A percentile compares a stretch with the other conserved stretches of the same genome.
Evolutionary conservation across 2,329 filamentous ascomycete genomes (phyloP).

Genomic region (Hypoxylon sp.): DNA sequence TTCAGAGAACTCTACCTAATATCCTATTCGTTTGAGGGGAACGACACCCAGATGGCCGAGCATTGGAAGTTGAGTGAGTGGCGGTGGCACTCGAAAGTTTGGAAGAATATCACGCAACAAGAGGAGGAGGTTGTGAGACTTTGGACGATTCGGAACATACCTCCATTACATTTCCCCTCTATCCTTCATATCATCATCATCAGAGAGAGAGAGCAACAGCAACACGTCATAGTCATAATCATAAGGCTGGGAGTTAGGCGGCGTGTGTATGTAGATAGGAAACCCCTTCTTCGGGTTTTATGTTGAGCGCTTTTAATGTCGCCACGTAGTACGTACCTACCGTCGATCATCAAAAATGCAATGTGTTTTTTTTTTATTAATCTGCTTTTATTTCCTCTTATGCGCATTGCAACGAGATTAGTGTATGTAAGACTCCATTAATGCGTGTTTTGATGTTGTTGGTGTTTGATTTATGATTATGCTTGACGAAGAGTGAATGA

Average conservation of each 20-base stretch:
- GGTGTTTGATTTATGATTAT: too few relatives aligned
- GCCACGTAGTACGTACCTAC: too few relatives aligned
- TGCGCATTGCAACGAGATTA: too few relatives aligned
- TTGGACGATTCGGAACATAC: constrained; percentile 22
- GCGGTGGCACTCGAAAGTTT: constrained; percentile 19
- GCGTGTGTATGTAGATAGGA: constrained; percentile 30
- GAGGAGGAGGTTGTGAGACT: constrained; percentile 18
- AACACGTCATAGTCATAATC: constrained; percentile 28
- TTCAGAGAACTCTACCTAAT: constrained; percentile 25
- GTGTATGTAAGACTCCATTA: too few relatives aligned
- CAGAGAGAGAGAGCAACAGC: too few relatives aligned
- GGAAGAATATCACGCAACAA: constrained; percentile 23
- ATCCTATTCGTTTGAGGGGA: constrained; percentile 25
- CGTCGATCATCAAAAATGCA: too few relatives aligned
- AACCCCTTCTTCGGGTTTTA: constrained; percentile 17
- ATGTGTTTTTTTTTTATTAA: too few relatives aligned
- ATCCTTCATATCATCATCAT: too few relatives aligned
- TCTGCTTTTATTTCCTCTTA: too few relatives aligned
- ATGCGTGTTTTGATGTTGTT: too few relatives aligned
- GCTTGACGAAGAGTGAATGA: too few relatives aligned
- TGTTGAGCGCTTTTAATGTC: constrained; percentile 17
- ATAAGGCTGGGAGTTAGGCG: constrained; percentile 32
- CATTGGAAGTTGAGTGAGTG: constrained; percentile 7
- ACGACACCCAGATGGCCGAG: constrained; percentile 11
- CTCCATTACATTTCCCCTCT: constrained; percentile 21